Percentiles rank a stretch among this genome's conserved stretches.
Conservation (phyloP, 169 alveolate species). For the Toxoplasma gondii region DNA sequence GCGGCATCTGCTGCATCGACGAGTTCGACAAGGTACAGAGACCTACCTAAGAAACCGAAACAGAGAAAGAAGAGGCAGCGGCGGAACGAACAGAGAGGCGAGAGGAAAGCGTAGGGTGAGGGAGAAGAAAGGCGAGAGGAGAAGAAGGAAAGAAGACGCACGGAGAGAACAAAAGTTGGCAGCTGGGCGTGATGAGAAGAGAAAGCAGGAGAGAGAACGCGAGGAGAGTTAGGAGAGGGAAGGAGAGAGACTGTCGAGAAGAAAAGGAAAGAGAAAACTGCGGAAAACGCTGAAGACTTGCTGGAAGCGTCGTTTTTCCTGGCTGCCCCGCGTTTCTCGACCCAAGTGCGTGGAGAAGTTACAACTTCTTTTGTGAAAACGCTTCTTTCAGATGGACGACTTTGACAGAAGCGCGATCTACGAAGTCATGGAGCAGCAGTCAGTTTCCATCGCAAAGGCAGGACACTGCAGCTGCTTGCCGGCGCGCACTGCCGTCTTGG, state of each 20-base stretch:
- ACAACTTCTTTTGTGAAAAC: too few relatives aligned
- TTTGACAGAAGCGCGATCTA: constrained; percentile 96
- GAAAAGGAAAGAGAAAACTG: too few relatives aligned
- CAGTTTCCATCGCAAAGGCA: constrained; percentile 99
- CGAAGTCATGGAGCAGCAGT: constrained; percentile 99
- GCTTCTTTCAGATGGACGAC: constrained; percentile 93
- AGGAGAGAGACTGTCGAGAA: neutral
- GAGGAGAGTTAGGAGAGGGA: too few relatives aligned
- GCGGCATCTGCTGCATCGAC: constrained; percentile 97
- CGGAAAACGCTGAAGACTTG: too few relatives aligned
- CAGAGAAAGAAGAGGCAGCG: constrained; percentile 74
- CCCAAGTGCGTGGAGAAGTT: too few relatives aligned
- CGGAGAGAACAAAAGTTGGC: too few relatives aligned
- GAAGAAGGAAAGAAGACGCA: neutral
- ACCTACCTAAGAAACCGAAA: constrained; percentile 94
- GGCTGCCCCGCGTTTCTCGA: too few relatives aligned
- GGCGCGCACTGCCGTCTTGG: constrained; percentile 98
- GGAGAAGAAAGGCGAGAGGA: neutral
- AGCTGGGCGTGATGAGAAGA: neutral
- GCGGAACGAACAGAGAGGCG: constrained; percentile 91
- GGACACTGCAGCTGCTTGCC: constrained; percentile 82
- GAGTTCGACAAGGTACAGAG: constrained; percentile 99
- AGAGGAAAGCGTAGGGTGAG: constrained; percentile 54
- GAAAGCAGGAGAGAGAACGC: neutral
- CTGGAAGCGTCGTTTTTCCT: too few relatives aligned